These are phyloP conservation scores for Colletotrichum trifolii DNA, from an alignment of 2,329 filamentous ascomycete genomes.

Conservation along the genomic window DNA sequence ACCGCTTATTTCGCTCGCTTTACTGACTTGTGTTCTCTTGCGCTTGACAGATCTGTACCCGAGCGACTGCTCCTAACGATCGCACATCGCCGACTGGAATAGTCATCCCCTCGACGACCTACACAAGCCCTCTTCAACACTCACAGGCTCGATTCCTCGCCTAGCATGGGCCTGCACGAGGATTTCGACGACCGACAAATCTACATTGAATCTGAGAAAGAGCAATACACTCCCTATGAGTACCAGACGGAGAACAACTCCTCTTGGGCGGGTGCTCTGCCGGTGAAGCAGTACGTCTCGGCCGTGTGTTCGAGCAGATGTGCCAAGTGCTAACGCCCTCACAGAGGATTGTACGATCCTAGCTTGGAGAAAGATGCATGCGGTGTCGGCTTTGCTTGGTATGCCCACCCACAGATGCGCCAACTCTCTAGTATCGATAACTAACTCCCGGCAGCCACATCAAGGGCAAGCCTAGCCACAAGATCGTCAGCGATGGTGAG, in stretches of 20 bases:
- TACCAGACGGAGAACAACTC: constrained; percentile 87
- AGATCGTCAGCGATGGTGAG: constrained; percentile 97
- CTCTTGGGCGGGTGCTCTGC: constrained; percentile 94
- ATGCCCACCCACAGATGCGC: constrained; percentile 50
- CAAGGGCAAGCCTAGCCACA: constrained; percentile 97
- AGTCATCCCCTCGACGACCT: constrained; percentile 39
- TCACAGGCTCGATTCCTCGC: constrained; percentile 55
- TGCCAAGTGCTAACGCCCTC: constrained; percentile 32
- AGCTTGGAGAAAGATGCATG: constrained; percentile 98
- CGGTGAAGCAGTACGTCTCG: constrained; percentile 82
- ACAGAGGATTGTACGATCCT: constrained; percentile 90
- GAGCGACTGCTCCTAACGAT: constrained; percentile 42
- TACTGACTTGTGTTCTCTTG: constrained; percentile 12
- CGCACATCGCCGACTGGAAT: constrained; percentile 31
- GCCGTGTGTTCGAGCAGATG: not conserved
- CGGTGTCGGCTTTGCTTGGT: constrained; percentile 99
- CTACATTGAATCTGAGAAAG: constrained; percentile 69
- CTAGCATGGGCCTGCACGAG: constrained; percentile 75
- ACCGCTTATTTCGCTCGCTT: not conserved
- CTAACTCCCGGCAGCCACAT: constrained; percentile 76
- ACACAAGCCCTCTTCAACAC: constrained; percentile 26
- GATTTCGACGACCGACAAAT: constrained; percentile 77
- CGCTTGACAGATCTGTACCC: constrained; percentile 27
- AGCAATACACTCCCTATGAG: constrained; percentile 78
- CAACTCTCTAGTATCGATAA: constrained; percentile 6